Evolutionary conservation across 2,329 filamentous ascomycete genomes (phyloP).

Genomic region (Rutstroemia sp.): DNA sequence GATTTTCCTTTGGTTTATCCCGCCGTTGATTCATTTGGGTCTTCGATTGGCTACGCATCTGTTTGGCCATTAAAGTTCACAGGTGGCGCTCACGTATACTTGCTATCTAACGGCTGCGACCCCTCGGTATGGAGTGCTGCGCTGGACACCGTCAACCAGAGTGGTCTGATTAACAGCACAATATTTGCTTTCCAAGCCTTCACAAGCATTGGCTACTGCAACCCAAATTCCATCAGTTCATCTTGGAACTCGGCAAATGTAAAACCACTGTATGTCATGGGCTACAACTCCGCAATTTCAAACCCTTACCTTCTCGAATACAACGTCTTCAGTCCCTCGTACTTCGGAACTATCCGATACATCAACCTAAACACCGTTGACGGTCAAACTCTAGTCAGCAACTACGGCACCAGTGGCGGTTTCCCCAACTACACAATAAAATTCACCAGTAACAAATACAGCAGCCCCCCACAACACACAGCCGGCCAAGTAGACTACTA

Average conservation of each 20-base stretch:
- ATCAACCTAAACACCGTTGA: slow-evolving; percentile 11
- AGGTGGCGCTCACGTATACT: slow-evolving; percentile 7
- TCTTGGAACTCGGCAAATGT: neutral
- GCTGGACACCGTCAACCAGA: slow-evolving; percentile 7
- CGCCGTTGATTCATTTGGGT: slow-evolving; percentile 9
- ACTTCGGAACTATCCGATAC: slow-evolving; percentile 10
- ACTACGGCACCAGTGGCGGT: slow-evolving; percentile 12
- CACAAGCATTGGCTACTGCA: neutral
- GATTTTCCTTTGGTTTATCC: slow-evolving; percentile 17
- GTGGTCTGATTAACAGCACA: slow-evolving; percentile 9
- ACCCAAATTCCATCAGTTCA: slow-evolving; percentile 6
- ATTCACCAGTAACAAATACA: slow-evolving; percentile 3
- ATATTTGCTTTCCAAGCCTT: slow-evolving; percentile 14
- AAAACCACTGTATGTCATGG: slow-evolving; percentile 12
- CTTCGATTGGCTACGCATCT: slow-evolving; percentile 15
- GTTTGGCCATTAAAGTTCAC: slow-evolving; percentile 14
- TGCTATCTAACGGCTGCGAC: slow-evolving; percentile 12
- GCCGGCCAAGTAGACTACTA: slow-evolving; percentile 17
- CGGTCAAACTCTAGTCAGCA: slow-evolving; percentile 9
- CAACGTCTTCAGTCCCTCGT: slow-evolving; percentile 11
- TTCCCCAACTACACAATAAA: slow-evolving; percentile 12
- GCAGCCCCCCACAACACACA: slow-evolving; percentile 4
- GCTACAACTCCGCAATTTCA: slow-evolving; percentile 8
- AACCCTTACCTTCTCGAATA: slow-evolving; percentile 16
- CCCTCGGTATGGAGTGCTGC: slow-evolving; percentile 9